Conservation (phyloP, 2,329 filamentous ascomycete genomes). For the Fonsecaea pugnacius region DNA sequence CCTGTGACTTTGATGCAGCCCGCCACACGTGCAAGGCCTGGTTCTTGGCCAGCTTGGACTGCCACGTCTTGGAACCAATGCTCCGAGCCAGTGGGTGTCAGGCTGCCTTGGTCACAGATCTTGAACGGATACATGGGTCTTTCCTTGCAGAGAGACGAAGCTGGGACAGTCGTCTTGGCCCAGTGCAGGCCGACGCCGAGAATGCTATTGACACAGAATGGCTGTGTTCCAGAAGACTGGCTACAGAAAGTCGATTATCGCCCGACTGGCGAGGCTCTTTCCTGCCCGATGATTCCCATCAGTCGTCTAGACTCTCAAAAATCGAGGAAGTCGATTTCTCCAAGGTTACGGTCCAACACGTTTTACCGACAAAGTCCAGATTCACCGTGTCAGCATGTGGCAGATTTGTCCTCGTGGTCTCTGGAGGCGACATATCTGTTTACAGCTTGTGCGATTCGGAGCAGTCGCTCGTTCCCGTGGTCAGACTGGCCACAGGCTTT, state of each 20-base stretch:
- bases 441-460: slow-evolving; percentile 51
- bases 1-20: slow-evolving; percentile 63
- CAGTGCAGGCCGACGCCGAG: slow-evolving; percentile 1
- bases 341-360: slow-evolving; percentile 34
- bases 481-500: slow-evolving; percentile 61
- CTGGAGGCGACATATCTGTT: slow-evolving; percentile 60
- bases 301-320: slow-evolving; percentile 24
- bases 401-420: slow-evolving; percentile 61
- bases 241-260: slow-evolving; percentile 56
- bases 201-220: slow-evolving; percentile 39
- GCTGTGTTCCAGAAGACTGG: slow-evolving; percentile 53
- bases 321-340: slow-evolving; percentile 32
- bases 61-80: slow-evolving; percentile 57
- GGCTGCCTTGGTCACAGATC: slow-evolving; percentile 16
- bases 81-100: slow-evolving; percentile 60
- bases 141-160: slow-evolving; percentile 37
- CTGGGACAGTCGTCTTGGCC: slow-evolving; percentile 9
- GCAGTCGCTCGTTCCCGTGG: slow-evolving; percentile 50
- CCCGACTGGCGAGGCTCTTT: slow-evolving; percentile 47
- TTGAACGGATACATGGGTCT: slow-evolving; percentile 48
- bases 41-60: slow-evolving; percentile 63
- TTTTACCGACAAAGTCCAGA: slow-evolving; percentile 24
- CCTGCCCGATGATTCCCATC: slow-evolving; percentile 38
- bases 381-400: slow-evolving; percentile 64
- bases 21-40: slow-evolving; percentile 64